Percentiles rank a stretch among this genome's conserved stretches.
Conservation (phyloP, 768 basidiomycete species). For the Agrocybe praecox region DNA sequence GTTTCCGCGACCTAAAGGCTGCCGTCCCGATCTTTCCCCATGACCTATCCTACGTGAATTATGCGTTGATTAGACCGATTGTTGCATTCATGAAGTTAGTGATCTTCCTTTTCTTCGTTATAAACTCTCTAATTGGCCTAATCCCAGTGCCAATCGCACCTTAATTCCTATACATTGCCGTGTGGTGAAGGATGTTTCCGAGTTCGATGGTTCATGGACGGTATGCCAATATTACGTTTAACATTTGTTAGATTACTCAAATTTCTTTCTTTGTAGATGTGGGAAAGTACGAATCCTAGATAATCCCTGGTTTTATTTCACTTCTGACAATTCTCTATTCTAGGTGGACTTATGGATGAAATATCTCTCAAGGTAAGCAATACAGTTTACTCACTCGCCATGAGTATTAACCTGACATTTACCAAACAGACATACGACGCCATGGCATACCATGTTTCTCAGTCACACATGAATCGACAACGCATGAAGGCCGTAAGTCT, state of each 20-base stretch:
- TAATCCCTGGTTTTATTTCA: background rate
- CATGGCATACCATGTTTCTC: constrained; percentile 92
- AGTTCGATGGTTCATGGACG: constrained; percentile 98
- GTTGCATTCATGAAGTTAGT: constrained; percentile 98
- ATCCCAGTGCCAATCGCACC: constrained; percentile 83
- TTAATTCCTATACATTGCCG: constrained; percentile 92
- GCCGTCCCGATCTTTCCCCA: constrained; percentile 89
- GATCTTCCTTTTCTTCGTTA: background rate
- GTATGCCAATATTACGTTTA: constrained; percentile 43
- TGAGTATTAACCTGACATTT: background rate
- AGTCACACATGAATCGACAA: constrained; percentile 81
- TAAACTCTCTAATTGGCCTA: constrained; percentile 9
- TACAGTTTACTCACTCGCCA: background rate
- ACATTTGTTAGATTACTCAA: constrained; percentile 13
- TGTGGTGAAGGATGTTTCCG: constrained; percentile 77
- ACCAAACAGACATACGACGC: constrained; percentile 82
- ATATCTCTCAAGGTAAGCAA: constrained; percentile 77
- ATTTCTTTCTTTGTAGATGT: constrained; percentile 60
- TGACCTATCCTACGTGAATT: constrained; percentile 90
- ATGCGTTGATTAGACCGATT: constrained; percentile 91
- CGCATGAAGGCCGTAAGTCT: constrained; percentile 88
- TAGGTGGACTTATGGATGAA: constrained; percentile 91
- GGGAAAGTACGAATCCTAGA: constrained; percentile 73
- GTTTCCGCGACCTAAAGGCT: constrained; percentile 95
- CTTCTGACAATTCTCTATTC: constrained; percentile 16